Evolutionary conservation across 495 filamentous ascomycete genomes (phyloP).

Genomic region (Penicillium egyptiacum): DNA sequence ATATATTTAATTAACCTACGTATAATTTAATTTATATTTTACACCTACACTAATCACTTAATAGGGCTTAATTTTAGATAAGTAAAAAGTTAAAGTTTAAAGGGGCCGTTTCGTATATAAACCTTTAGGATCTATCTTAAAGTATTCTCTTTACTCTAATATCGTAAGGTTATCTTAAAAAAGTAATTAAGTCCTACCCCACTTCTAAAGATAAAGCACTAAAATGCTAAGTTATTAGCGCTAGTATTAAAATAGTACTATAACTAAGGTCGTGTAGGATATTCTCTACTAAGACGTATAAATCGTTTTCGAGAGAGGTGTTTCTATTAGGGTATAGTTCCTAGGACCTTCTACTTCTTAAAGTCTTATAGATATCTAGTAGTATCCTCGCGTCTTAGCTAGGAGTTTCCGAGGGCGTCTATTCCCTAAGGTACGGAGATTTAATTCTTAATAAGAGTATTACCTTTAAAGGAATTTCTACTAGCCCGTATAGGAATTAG

Average conservation of each 20-base stretch:
- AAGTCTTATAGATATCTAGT: no score
- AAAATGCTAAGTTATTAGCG: background rate
- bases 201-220: background rate
- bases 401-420: no score
- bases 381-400: no score
- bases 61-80: background rate
- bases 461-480: no score
- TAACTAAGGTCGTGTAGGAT: background rate
- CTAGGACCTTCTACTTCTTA: no score
- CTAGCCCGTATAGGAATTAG: no score
- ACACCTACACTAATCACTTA: no score
- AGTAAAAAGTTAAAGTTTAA: background rate
- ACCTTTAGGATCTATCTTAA: background rate
- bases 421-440: no score
- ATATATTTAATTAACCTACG: background rate
- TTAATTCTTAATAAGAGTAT: no score
- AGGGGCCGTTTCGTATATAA: background rate
- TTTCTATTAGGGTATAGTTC: conserved; percentile 4
- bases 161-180: background rate
- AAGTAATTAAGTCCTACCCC: background rate
- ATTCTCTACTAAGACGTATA: background rate
- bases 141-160: background rate
- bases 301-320: background rate
- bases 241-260: background rate
- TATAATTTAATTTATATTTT: background rate